These are phyloP conservation scores for Fusarium equiseti DNA, from an alignment of 2,329 filamentous ascomycete genomes.

Conservation along the genomic window DNA sequence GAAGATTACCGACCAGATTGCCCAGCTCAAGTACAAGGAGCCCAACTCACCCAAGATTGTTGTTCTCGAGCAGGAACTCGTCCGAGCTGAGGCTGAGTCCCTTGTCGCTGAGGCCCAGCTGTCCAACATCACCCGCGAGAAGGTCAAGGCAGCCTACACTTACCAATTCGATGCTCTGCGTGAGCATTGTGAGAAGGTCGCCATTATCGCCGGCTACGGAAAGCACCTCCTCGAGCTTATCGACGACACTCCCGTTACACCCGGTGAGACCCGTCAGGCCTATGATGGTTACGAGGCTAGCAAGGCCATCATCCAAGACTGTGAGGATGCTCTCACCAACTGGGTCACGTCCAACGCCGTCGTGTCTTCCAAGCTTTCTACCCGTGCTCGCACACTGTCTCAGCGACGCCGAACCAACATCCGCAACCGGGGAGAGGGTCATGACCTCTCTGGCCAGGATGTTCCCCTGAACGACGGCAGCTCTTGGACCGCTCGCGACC, in stretches of 20 bases:
- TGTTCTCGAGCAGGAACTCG: slow-evolving; percentile 97
- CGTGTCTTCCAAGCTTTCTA: slow-evolving; percentile 87
- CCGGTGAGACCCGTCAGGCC: slow-evolving; percentile 92
- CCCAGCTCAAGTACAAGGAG: slow-evolving; percentile 99
- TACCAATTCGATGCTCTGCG: slow-evolving; percentile 98
- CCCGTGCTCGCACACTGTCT: slow-evolving; percentile 86
- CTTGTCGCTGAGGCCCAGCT: slow-evolving; percentile 97
- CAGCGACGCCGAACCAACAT: slow-evolving; percentile 83
- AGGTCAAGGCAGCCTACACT: slow-evolving; percentile 97
- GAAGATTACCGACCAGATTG: slow-evolving; percentile 99
- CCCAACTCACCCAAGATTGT: slow-evolving; percentile 98
- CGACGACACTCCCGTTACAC: slow-evolving; percentile 96
- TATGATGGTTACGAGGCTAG: slow-evolving; percentile 99
- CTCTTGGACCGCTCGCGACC: slow-evolving; percentile 83
- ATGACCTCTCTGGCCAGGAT: slow-evolving; percentile 88
- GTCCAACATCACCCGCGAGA: slow-evolving; percentile 99
- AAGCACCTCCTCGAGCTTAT: slow-evolving; percentile 98
- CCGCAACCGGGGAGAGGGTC: slow-evolving; percentile 75
- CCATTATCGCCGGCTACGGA: slow-evolving; percentile 96
- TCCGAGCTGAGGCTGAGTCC: slow-evolving; percentile 98
- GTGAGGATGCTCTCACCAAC: slow-evolving; percentile 95
- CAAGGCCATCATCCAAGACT: slow-evolving; percentile 99
- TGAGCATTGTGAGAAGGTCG: slow-evolving; percentile 98
- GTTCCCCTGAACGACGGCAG: slow-evolving; percentile 81
- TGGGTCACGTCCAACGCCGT: slow-evolving; percentile 94